These are phyloP conservation scores for Pythium folliculosum DNA, from an alignment of 352 stramenopile genomes.

Conservation along the genomic window DNA sequence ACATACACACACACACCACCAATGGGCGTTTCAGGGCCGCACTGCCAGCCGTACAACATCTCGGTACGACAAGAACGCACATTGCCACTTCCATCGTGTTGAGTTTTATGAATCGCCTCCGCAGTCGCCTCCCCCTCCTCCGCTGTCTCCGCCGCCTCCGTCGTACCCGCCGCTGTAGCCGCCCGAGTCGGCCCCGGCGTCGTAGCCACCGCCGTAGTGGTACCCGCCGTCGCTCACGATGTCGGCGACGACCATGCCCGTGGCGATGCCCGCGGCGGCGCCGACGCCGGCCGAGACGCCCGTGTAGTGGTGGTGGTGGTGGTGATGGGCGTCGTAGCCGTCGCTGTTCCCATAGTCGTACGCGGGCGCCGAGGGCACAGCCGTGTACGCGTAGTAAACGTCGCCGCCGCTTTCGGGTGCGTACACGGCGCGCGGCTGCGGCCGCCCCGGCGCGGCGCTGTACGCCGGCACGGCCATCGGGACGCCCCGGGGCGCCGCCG, in stretches of 20 bases:
- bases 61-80: too few species aligned
- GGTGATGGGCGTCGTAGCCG: background rate
- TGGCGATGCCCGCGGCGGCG: conserved; percentile 10
- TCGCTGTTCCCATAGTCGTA: conserved; percentile 23
- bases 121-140: conserved; percentile 19
- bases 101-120: conserved; percentile 16
- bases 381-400: conserved; percentile 12
- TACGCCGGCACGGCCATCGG: background rate
- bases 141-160: background rate
- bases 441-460: too few species aligned
- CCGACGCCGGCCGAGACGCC: background rate
- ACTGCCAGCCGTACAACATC: too few species aligned
- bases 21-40: too few species aligned
- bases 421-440: background rate
- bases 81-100: background rate
- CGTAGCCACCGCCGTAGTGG: background rate
- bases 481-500: background rate
- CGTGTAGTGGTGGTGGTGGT: conserved; percentile 9
- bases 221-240: conserved; percentile 10
- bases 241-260: conserved; percentile 19
- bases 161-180: conserved; percentile 11
- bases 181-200: background rate
- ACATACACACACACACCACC: too few species aligned
- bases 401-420: background rate
- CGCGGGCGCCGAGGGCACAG: conserved; percentile 8